Percentiles rank a stretch among this genome's conserved stretches.
phyloP scores from a whole-genome alignment of 306 rosid species.

The barrel medic (Medicago truncatula) region MtrunA17r5.0-ANR NC_053049.1:38920001-38920500 shows the following conservation, averaged over 20 bases:
- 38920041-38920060: neutral
- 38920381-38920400: constrained; percentile 44
- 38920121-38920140: constrained; percentile 50
- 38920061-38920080: constrained; percentile 1
- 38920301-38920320: constrained; percentile 55
- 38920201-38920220: neutral
- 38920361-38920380: constrained; percentile 33
- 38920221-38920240: neutral
- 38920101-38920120: constrained; percentile 50
- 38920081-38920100: constrained; percentile 51
- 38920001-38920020: neutral
- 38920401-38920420: constrained; percentile 61
- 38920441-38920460: constrained; percentile 88
- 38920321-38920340: constrained; percentile 56
- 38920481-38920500: constrained; percentile 57
- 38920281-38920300: constrained; percentile 61
- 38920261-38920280: constrained; percentile 59
- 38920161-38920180: constrained; percentile 39
- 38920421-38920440: constrained; percentile 57
- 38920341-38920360: constrained; percentile 47
- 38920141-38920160: constrained; percentile 39
- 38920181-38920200: constrained; percentile 9
- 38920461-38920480: constrained; percentile 93
- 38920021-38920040: constrained; percentile 6
- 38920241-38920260: neutral